Conservation (phyloP, 2,329 filamentous ascomycete species). For the Sclerotinia minor region DNA sequence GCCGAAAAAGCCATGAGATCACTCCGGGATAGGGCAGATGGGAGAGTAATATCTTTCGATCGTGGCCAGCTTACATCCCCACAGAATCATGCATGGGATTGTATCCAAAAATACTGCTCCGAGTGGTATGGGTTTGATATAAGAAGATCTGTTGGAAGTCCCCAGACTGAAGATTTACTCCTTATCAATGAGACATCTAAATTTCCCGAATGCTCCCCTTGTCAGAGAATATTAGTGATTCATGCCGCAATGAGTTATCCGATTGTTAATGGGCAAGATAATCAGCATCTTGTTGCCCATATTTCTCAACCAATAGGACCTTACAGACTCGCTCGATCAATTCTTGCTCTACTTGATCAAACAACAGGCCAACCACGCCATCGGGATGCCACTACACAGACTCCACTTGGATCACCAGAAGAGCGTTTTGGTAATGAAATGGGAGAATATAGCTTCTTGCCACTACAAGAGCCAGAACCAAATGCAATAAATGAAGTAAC, state of each 20-base stretch:
- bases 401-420: constrained; percentile 33
- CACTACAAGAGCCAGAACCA: neutral
- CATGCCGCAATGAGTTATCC: constrained; percentile 29
- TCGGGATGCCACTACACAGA: constrained; percentile 32
- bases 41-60: constrained; percentile 31
- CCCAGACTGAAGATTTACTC: constrained; percentile 23
- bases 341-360: constrained; percentile 33
- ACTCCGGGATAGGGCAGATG: constrained; percentile 28
- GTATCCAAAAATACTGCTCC: constrained; percentile 35
- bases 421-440: constrained; percentile 30
- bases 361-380: neutral
- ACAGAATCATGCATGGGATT: constrained; percentile 32
- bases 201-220: constrained; percentile 15
- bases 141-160: constrained; percentile 2
- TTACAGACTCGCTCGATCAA: constrained; percentile 33
- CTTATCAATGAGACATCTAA: constrained; percentile 27
- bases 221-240: constrained; percentile 31
- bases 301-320: constrained; percentile 32
- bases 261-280: neutral
- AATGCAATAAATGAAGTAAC: neutral
- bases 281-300: constrained; percentile 24
- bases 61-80: constrained; percentile 20
- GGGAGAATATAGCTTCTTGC: constrained; percentile 32
- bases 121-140: constrained; percentile 38
- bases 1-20: constrained; percentile 29